Percentiles rank a stretch among this genome's conserved stretches.
These are phyloP conservation scores for Starmerella asiatica DNA, from an alignment of 805 yeast genomes.

Conservation along the genomic window DNA sequence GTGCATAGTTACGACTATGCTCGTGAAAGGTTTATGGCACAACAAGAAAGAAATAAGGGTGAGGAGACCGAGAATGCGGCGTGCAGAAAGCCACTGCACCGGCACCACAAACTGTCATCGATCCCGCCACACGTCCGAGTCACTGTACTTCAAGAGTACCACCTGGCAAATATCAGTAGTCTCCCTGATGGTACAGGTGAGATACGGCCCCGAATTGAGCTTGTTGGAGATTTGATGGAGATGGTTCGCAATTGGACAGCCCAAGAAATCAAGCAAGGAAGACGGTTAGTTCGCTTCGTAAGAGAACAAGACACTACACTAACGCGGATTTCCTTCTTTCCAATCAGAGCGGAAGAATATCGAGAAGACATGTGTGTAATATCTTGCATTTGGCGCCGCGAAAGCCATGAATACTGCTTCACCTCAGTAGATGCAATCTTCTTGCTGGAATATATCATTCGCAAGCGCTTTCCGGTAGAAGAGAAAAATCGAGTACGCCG, in stretches of 20 bases:
- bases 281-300: conserved; percentile 38
- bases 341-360: conserved; percentile 30
- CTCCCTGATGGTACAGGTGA: not conserved
- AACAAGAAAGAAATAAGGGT: too few relatives aligned
- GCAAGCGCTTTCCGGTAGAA: conserved; percentile 44
- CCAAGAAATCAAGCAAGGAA: conserved; percentile 29
- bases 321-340: conserved; percentile 24
- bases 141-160: not conserved
- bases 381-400: conserved; percentile 48
- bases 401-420: conserved; percentile 36
- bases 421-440: conserved; percentile 54
- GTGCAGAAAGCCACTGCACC: too few relatives aligned
- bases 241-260: conserved; percentile 36
- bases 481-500: conserved; percentile 59
- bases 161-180: not conserved
- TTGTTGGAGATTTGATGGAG: conserved; percentile 21
- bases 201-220: conserved; percentile 2
- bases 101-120: too few relatives aligned
- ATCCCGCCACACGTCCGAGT: not conserved
- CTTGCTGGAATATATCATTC: conserved; percentile 43
- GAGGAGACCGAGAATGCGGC: too few relatives aligned
- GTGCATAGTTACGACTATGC: too few relatives aligned
- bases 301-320: conserved; percentile 25
- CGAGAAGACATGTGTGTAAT: conserved; percentile 34
- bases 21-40: too few relatives aligned